These are phyloP conservation scores for Penstemon eatonii DNA, from an alignment of 257 asterid genomes.

Conservation along the genomic window DNA sequence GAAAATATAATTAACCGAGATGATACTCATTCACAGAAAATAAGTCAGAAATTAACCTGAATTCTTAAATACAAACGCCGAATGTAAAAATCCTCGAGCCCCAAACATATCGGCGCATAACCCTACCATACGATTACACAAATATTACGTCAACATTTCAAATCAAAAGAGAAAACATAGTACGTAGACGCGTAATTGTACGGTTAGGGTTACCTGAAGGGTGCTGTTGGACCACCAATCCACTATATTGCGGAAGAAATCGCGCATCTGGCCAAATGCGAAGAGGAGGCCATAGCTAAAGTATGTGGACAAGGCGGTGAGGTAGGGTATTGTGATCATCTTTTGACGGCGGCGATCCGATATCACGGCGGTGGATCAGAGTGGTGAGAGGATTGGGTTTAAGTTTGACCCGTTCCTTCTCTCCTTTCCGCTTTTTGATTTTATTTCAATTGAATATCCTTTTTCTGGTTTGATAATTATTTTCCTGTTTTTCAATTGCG, in stretches of 20 bases:
- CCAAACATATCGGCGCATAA: conserved; percentile 98
- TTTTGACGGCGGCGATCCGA: conserved; percentile 33
- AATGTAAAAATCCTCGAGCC: conserved; percentile 93
- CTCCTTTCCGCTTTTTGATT: too few relatives aligned
- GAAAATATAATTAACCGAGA: neutral
- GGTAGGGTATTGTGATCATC: conserved; percentile 65
- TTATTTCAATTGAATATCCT: too few relatives aligned
- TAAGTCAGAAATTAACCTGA: conserved; percentile 53
- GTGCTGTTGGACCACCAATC: conserved; percentile 40
- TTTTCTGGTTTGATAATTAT: too few relatives aligned
- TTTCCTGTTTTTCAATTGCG: too few relatives aligned
- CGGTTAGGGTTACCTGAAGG: too few relatives aligned
- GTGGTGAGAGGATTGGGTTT: too few relatives aligned
- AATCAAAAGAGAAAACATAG: neutral
- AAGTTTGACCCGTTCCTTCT: too few relatives aligned
- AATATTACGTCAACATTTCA: conserved; percentile 14
- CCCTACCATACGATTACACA: conserved; percentile 49
- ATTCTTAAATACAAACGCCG: conserved; percentile 85
- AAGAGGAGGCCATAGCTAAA: conserved; percentile 72
- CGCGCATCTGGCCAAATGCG: conserved; percentile 65
- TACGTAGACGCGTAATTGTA: too few relatives aligned
- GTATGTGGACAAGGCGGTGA: conserved; percentile 70
- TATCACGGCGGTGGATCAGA: conserved; percentile 7
- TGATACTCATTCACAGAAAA: neutral
- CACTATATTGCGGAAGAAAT: conserved; percentile 48